Evolutionary conservation across 257 asterid species (phyloP), one percentile per base, ranked within the genome.

Genomic region (Ocimum tenuiflorum): DNA sequence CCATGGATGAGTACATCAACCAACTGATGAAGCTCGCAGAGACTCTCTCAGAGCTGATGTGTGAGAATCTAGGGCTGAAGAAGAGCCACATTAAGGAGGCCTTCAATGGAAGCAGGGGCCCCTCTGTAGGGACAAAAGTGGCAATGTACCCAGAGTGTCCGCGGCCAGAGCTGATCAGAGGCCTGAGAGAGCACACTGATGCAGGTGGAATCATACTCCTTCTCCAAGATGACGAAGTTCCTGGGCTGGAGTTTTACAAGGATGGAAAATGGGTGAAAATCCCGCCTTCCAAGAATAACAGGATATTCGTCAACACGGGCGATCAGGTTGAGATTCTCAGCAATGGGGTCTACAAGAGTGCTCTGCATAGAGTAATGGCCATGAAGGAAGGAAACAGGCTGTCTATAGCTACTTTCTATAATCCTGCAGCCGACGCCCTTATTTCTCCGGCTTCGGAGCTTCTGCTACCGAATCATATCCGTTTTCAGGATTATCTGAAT

Each of bases 101-200:
- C 13, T 91, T 91, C 60, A 74, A 86, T 8, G 96, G 96, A 23
- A 78, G 81, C 77, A 74, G 24, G 9, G 88, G 86, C 35, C 89
- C 95, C 8, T 71, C 84, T 18, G 81, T 91, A 12, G 97, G 97
- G 18, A 88, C 95, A 14, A 91, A 91, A 77, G 91, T 79, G 48
- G 96, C 97, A 39, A 83, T 81, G 51, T 91, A 91, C 75, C 97
- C 97, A 1, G 60, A 77, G 12, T 91, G 97, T 33, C 85, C 87
- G 0, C 79, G 33, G 31, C 89, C 97, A 2, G 89, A 86, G 47
- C 82, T 74, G 4, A 82, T 88, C 31, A 78, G 94, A 67, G 97
- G 97, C 20, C 95, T 91, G 12, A 80, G 97, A 2, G 97, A 91
- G 69, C 97, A 91, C 67, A 84, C 97, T 2, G 97, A 91, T 70